A percentile compares a stretch with the other conserved stretches of the same genome.
phyloP scores from a whole-genome alignment of 257 asterid genomes.

The Nicotiana tomentosiformis region DNA sequence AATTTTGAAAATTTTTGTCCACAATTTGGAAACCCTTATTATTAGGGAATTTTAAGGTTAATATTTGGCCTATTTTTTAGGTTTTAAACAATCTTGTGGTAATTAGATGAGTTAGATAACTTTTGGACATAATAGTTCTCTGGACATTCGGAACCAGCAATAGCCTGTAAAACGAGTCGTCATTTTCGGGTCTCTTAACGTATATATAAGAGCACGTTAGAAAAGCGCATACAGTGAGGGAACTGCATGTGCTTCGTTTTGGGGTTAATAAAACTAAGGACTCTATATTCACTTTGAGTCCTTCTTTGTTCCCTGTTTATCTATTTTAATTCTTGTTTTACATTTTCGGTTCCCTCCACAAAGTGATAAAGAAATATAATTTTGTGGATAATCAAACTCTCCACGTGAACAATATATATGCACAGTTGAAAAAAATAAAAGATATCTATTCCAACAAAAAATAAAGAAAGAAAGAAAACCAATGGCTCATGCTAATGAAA shows the following conservation, averaged over 20 bases:
- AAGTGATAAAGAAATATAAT: not conserved
- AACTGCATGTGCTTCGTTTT: not conserved
- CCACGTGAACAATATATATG: not conserved
- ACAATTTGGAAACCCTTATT: not conserved
- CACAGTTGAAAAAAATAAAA: not conserved
- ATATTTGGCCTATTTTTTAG: not conserved
- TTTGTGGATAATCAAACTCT: not conserved
- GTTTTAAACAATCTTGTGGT: not conserved
- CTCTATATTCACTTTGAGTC: constrained; percentile 3
- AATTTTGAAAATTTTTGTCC: not conserved
- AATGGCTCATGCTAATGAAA: not conserved
- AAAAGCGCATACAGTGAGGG: not conserved
- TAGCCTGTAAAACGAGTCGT: not conserved
- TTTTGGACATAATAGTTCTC: not conserved
- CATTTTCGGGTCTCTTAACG: not conserved
- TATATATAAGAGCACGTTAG: not conserved
- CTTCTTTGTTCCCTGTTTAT: not conserved
- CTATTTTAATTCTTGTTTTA: not conserved
- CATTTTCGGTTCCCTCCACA: constrained; percentile 2
- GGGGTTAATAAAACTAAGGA: not conserved
- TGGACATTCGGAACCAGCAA: not conserved
- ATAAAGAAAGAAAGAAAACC: not conserved
- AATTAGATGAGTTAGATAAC: not conserved
- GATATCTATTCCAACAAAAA: not conserved
- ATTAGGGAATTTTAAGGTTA: not conserved